Evolutionary conservation across 768 basidiomycete genomes (phyloP), one percentile per base, ranked within the genome.

Genomic region (Pulveroboletus frians): DNA sequence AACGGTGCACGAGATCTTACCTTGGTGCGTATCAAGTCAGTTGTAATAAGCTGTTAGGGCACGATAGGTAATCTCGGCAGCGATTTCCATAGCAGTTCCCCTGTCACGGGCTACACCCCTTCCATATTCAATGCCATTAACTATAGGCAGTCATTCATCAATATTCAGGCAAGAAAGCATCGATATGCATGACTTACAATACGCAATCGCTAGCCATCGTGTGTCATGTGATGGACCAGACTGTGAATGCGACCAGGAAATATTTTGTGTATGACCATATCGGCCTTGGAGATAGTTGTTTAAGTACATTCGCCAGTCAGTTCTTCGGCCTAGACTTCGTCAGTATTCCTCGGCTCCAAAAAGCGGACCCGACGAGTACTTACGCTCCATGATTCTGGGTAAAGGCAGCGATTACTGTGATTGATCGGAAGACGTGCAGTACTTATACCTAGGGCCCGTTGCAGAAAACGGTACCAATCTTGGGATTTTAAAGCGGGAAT

Each of bases 281-380:
- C 66, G 61, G 6, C 54, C 59, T 47, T 66, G 66, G 31, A 68
- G 64, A 30, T 39, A 66, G 57, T 66, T 66, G 45, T 66, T 66
- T 27, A 66, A 39, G 35, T 57, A 50, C 64, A 66, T 54, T 15
- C 64, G 39, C 63, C 63, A 65, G 50, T 64, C 61, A 34, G 32
- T 63, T 41, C 26, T 53, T 51, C 39, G 52, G 17, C 43, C 62
- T 63, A 44, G n/a, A 9, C 15, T 31, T n/a, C 1, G 11, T 63
- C 35, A 57, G 48, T 29, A n/a, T 48, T 11, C 38, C 9, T 44
- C 14, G 26, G 20, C 21, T 13, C 11, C 3, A 26, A 37, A 37
- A 47, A 27, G 35, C 17, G 3, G 11, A 23, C 20, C 10, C 17
- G 47, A 9, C 3, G 15, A 44, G 20, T 29, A 43, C 62, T 51